phyloP scores from a whole-genome alignment of 805 yeast genomes.

The Candida vaughaniae region DNA sequence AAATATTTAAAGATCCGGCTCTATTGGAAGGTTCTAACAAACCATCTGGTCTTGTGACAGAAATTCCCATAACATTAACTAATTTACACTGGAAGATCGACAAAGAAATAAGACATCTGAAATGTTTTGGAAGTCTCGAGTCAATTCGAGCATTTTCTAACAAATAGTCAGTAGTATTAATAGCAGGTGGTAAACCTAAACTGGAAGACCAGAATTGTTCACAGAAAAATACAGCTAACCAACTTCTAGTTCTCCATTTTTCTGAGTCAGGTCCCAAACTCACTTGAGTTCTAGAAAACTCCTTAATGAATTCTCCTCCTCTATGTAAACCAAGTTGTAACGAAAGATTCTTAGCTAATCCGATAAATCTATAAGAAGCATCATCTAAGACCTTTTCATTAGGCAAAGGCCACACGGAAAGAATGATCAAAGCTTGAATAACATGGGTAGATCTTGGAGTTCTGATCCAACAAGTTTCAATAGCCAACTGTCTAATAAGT shows the following conservation, averaged over 20 bases:
- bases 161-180: conserved; percentile 74
- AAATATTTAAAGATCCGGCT: conserved; percentile 72
- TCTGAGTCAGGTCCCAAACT: conserved; percentile 83
- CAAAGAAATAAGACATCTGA: conserved; percentile 68
- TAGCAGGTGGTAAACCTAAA: conserved; percentile 83
- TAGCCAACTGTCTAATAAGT: conserved; percentile 80
- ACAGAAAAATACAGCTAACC: conserved; percentile 84
- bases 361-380: conserved; percentile 84
- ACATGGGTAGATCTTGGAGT: conserved; percentile 94
- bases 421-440: conserved; percentile 82
- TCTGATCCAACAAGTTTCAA: conserved; percentile 88
- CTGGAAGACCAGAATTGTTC: conserved; percentile 91
- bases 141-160: conserved; percentile 78
- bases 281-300: conserved; percentile 87
- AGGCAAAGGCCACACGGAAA: conserved; percentile 90
- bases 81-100: conserved; percentile 82
- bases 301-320: conserved; percentile 83
- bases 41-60: conserved; percentile 85
- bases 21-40: conserved; percentile 79
- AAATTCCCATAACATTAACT: conserved; percentile 82
- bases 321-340: conserved; percentile 87
- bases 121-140: conserved; percentile 60
- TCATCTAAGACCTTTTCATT: conserved; percentile 91
- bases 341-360: conserved; percentile 80
- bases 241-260: conserved; percentile 89